Evolutionary conservation across 352 stramenopile species (phyloP), one percentile per base, ranked within the genome.

Genomic region (Globisporangium emineosum): DNA sequence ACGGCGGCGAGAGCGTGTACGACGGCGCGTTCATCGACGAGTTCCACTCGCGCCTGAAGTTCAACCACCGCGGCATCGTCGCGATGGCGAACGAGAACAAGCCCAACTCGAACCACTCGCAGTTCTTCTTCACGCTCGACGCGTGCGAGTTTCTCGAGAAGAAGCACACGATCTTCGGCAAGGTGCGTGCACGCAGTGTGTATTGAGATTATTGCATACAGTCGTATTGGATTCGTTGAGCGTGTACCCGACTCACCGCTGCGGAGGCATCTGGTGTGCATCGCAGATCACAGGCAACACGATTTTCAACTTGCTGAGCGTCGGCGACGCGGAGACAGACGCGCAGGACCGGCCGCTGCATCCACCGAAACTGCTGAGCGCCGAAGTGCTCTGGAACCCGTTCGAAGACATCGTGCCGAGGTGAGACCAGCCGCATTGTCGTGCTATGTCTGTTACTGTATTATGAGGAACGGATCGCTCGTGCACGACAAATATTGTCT

Each of bases 101-200:
- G 65, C 80, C 71, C 29, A 90, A 95, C 75, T 83, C 88, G 30
- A 98, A 96, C 66, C 78, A 88, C 64, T 93, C 78, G 71, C 97
- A 99, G 77, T 99, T 99, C 79, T 99, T 99, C 78, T 92, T 99
- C 65, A 99, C 96, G 29, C 77, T 99, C 32, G 94, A 98, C 60
- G 88, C 93, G 56, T 96, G 92, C 55, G 82, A 97, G 21, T 98
- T 98, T 75, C 77, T 99, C 21, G 86, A 98, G 68, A 84, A 86
- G 32, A 98, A 99, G 70, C 93, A 99, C 77, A 98, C 98, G 37
- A 98, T 98, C 60, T 93, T 93, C 43, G 83, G 83, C 79, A 91
- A 91, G 64, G 77, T 83, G 70, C 17, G 35, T 23, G 8, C 12
- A 19, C 21, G n/a, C 52, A 15, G 12, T 29, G 56, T 13, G 13